phyloP scores from a whole-genome alignment of 2,329 filamentous ascomycete genomes.

The Berkeleyomyces basicola region DNA sequence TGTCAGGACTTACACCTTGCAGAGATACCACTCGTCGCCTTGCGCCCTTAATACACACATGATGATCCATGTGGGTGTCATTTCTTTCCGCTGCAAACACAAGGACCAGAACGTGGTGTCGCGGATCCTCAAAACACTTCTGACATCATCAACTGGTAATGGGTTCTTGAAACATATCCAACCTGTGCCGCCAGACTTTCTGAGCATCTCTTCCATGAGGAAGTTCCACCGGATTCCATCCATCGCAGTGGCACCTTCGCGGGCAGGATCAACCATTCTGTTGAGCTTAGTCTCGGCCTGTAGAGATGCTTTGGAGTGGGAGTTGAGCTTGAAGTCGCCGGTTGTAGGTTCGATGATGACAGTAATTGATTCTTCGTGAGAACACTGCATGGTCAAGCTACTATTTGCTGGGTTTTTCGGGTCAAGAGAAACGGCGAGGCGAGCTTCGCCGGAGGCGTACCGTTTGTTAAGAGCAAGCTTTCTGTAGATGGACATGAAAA shows the following conservation, averaged over 20 bases:
- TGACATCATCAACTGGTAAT: constrained; percentile 36
- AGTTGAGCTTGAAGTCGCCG: constrained; percentile 56
- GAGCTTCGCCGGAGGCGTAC: constrained; percentile 42
- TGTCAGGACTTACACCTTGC: constrained; percentile 38
- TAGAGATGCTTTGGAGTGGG: constrained; percentile 38
- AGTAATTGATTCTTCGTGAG: constrained; percentile 9
- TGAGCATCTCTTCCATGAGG: constrained; percentile 43
- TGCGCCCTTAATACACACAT: constrained; percentile 52
- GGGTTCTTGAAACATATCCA: constrained; percentile 41
- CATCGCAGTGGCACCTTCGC: constrained; percentile 40
- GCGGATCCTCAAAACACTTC: constrained; percentile 43
- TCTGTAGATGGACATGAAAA: constrained; percentile 49
- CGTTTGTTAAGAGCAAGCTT: constrained; percentile 43
- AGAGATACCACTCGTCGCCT: constrained; percentile 66
- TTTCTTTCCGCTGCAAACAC: constrained; percentile 56
- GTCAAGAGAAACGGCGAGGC: constrained; percentile 41
- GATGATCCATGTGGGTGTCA: constrained; percentile 56
- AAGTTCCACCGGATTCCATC: constrained; percentile 46
- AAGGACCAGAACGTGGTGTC: constrained; percentile 43
- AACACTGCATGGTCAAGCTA: constrained; percentile 48
- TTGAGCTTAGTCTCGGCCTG: constrained; percentile 52
- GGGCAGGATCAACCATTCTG: constrained; percentile 34
- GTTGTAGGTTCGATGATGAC: constrained; percentile 62
- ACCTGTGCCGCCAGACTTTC: constrained; percentile 42
- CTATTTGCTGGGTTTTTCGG: constrained; percentile 48